Evolutionary conservation across 257 asterid species (phyloP).

Genomic region (Galeopsis tetrahit): DNA sequence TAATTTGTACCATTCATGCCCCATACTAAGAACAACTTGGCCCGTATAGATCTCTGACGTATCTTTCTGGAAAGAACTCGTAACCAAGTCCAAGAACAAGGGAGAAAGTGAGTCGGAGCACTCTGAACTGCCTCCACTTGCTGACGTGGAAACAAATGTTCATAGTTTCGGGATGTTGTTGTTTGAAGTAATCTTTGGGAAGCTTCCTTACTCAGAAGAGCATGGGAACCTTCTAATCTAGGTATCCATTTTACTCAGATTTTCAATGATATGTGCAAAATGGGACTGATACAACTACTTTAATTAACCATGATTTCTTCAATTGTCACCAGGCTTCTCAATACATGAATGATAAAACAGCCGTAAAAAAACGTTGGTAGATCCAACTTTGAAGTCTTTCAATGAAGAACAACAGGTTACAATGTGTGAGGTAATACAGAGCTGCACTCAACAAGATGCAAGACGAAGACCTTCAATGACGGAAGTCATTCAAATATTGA

Average conservation of each 20-base stretch:
- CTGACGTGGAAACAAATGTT: constrained; percentile 66
- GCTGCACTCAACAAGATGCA: constrained; percentile 62
- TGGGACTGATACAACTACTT: no score
- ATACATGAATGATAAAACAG: constrained; percentile 52
- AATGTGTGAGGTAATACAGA: constrained; percentile 70
- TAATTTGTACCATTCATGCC: background rate
- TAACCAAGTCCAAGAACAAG: constrained; percentile 50
- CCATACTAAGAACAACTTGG: background rate
- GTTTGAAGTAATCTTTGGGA: constrained; percentile 76
- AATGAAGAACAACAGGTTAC: constrained; percentile 61
- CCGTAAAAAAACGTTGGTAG: constrained; percentile 46
- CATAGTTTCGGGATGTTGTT: constrained; percentile 65
- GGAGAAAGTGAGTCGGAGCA: constrained; percentile 53
- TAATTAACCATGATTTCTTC: background rate
- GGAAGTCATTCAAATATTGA: constrained; percentile 57
- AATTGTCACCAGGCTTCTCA: constrained; percentile 53
- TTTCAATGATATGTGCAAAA: background rate
- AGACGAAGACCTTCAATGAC: constrained; percentile 71
- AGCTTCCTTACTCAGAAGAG: constrained; percentile 64
- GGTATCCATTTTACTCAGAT: constrained; percentile 43
- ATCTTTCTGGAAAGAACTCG: constrained; percentile 70
- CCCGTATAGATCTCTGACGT: constrained; percentile 66
- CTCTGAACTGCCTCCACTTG: constrained; percentile 55
- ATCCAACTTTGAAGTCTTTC: constrained; percentile 67
- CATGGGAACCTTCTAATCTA: constrained; percentile 58